Evolutionary conservation across 208 protist species (phyloP).

Genomic region (Leishmania mexicana): DNA sequence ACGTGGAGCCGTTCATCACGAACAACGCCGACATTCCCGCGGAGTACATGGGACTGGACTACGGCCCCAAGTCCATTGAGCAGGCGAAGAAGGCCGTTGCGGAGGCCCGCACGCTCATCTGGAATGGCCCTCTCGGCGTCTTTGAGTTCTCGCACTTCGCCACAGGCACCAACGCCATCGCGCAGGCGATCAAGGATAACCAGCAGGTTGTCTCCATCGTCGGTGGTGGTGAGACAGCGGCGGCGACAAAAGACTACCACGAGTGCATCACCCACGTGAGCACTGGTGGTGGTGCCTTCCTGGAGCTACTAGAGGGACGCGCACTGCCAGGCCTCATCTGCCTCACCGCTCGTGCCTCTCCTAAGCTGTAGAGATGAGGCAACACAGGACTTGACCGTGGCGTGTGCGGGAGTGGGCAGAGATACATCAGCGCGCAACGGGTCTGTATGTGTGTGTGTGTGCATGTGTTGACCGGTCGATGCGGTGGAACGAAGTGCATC

Average conservation of each 20-base stretch:
- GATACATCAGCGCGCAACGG: neutral
- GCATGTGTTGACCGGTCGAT: neutral
- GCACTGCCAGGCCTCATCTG: conserved; percentile 94
- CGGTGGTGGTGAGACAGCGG: conserved; percentile 99
- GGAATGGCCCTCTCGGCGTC: conserved; percentile 98
- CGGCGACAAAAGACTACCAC: conserved; percentile 87
- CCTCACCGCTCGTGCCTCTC: conserved; percentile 79
- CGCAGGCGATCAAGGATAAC: conserved; percentile 75
- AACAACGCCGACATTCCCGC: conserved; percentile 78
- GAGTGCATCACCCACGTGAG: conserved; percentile 97
- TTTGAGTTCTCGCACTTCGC: conserved; percentile 98
- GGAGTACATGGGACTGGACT: conserved; percentile 96
- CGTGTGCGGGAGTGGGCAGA: neutral
- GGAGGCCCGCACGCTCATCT: conserved; percentile 94
- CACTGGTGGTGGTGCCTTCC: conserved; percentile 99
- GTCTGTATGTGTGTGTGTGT: neutral
- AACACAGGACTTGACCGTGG: neutral
- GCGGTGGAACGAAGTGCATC: neutral
- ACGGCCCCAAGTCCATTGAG: conserved; percentile 93
- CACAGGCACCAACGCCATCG: conserved; percentile 82
- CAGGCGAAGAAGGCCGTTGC: conserved; percentile 74
- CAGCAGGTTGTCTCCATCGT: conserved; percentile 91
- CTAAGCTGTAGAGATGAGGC: conserved; percentile 57
- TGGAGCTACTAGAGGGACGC: conserved; percentile 99
- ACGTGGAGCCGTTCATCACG: conserved; percentile 79